Evolutionary conservation across 2,329 filamentous ascomycete genomes (phyloP).

Genomic region (Pleomassaria siparia): DNA sequence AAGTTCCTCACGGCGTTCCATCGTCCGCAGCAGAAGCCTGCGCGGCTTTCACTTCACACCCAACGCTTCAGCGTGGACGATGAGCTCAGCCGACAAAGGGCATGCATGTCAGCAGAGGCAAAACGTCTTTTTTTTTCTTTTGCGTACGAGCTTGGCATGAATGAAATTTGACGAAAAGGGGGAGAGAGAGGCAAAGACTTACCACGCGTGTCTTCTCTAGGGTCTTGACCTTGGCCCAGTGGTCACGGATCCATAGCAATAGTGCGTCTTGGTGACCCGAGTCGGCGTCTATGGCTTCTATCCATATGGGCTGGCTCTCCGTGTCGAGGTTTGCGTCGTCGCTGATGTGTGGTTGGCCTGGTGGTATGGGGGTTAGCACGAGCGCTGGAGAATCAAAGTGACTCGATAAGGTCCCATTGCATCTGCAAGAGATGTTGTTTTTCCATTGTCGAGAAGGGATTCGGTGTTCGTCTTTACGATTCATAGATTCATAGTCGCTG

Average conservation of each 20-base stretch:
- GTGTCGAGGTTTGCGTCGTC: slow-evolving; percentile 13
- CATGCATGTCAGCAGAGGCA: background rate
- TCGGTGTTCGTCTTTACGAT: too few relatives aligned
- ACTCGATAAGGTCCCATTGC: too few relatives aligned
- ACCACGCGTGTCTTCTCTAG: slow-evolving; percentile 30
- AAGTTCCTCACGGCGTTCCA: too few relatives aligned
- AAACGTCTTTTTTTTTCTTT: too few relatives aligned
- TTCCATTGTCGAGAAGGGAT: too few relatives aligned
- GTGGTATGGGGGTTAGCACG: background rate
- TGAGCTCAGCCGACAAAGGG: background rate
- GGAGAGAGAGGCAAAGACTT: background rate
- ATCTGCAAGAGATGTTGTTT: too few relatives aligned
- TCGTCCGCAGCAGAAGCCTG: too few relatives aligned
- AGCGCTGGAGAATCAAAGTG: too few relatives aligned
- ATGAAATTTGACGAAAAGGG: background rate
- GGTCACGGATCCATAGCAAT: slow-evolving; percentile 31
- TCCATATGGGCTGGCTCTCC: slow-evolving; percentile 24
- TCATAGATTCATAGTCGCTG: too few relatives aligned
- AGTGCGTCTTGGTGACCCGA: slow-evolving; percentile 5
- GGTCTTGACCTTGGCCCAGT: slow-evolving; percentile 33
- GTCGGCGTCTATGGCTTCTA: slow-evolving; percentile 12
- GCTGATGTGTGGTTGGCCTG: slow-evolving; percentile 10
- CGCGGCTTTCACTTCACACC: too few relatives aligned
- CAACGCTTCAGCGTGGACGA: background rate
- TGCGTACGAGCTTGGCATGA: background rate